Conservation (phyloP, 2,329 filamentous ascomycete genomes). For the Teratosphaeria pseudoeucalypti region DNA sequence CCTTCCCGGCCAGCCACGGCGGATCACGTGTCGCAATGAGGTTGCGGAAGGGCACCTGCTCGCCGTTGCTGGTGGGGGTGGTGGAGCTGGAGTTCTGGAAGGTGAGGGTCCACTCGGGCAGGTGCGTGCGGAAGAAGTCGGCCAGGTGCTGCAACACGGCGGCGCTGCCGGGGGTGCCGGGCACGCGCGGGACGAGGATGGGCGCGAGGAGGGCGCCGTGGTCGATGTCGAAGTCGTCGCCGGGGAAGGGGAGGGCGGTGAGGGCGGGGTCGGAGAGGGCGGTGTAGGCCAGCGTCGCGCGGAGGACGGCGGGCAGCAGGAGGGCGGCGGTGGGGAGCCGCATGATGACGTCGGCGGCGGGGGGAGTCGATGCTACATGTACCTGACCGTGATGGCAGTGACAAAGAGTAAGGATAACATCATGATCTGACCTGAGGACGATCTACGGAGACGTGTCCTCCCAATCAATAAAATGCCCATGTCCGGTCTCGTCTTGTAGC, state of each 20-base stretch:
- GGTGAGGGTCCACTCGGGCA: slow-evolving; percentile 69
- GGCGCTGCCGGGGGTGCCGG: slow-evolving; percentile 67
- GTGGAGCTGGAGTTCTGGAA: slow-evolving; percentile 85
- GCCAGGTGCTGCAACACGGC: slow-evolving; percentile 72
- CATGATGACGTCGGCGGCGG: slow-evolving; percentile 7
- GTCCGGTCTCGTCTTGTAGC: background rate
- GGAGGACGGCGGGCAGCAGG: slow-evolving; percentile 23
- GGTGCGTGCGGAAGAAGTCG: slow-evolving; percentile 62
- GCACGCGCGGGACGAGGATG: slow-evolving; percentile 78
- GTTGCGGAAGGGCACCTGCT: slow-evolving; percentile 72
- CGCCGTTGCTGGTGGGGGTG: slow-evolving; percentile 64
- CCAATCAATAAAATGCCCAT: background rate
- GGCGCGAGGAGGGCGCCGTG: slow-evolving; percentile 69
- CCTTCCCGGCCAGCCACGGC: slow-evolving; percentile 54
- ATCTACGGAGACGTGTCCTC: background rate
- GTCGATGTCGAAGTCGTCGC: slow-evolving; percentile 60
- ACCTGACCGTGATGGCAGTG: background rate
- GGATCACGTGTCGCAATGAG: slow-evolving; percentile 81
- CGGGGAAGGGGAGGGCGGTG: slow-evolving; percentile 58
- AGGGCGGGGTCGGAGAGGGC: slow-evolving; percentile 66
- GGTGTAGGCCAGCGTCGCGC: slow-evolving; percentile 39
- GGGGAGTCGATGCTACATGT: background rate
- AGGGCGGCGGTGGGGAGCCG: slow-evolving; percentile 14
- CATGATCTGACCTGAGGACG: background rate
- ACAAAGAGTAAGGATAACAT: background rate